Percentiles rank a stretch among this genome's conserved stretches.
phyloP scores from a whole-genome alignment of 2,329 filamentous ascomycete genomes.

The Fusarium tricinctum region DNA sequence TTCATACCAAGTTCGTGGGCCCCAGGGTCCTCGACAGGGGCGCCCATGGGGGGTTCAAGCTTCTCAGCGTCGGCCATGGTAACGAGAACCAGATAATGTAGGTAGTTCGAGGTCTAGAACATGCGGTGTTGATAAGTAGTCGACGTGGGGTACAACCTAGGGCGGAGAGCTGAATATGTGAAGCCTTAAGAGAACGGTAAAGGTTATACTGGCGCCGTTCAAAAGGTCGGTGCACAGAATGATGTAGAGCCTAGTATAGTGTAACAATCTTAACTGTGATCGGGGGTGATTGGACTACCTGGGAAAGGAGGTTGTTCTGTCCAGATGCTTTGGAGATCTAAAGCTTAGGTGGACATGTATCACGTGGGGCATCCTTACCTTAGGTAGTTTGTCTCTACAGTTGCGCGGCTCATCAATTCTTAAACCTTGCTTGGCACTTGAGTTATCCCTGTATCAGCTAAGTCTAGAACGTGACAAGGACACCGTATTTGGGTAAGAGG shows the following conservation, averaged over 20 bases:
- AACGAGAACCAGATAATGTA: slow-evolving; percentile 13
- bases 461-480: slow-evolving; percentile 28
- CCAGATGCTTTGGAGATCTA: slow-evolving; percentile 30
- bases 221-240: slow-evolving; percentile 9
- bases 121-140: slow-evolving; percentile 41
- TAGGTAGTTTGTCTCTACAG: not conserved
- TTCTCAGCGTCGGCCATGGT: slow-evolving; percentile 52
- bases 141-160: slow-evolving; percentile 35
- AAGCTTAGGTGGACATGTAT: slow-evolving; percentile 41
- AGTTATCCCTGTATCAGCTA: slow-evolving; percentile 32
- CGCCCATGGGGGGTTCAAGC: slow-evolving; percentile 53
- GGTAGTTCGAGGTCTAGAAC: slow-evolving; percentile 26
- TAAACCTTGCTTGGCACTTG: slow-evolving; percentile 21
- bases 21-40: slow-evolving; percentile 65
- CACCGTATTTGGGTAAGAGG: slow-evolving; percentile 22
- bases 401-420: slow-evolving; percentile 39
- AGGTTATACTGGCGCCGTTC: slow-evolving; percentile 12
- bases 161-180: slow-evolving; percentile 25
- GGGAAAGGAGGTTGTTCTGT: slow-evolving; percentile 40
- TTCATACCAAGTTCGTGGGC: slow-evolving; percentile 70
- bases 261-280: slow-evolving; percentile 16
- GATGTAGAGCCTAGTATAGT: slow-evolving; percentile 8
- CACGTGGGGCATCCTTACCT: slow-evolving; percentile 44
- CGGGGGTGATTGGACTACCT: slow-evolving; percentile 21
- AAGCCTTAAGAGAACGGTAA: slow-evolving; percentile 19